Evolutionary conservation across 129 eudicot species (phyloP).

Genomic region (Pulicaria dysenterica): DNA sequence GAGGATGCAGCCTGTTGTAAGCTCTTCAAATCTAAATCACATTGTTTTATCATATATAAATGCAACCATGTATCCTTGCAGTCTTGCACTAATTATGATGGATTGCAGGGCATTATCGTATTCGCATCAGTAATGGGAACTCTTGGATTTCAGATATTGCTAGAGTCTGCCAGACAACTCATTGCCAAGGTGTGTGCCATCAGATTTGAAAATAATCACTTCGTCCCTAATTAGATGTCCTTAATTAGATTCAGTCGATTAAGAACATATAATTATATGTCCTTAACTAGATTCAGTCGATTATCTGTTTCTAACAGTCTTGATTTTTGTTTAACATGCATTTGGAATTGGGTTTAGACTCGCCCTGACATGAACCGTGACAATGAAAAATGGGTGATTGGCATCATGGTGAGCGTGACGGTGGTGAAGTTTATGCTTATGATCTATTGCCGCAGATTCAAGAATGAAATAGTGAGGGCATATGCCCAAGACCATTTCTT

Average conservation of each 20-base stretch:
- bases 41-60: background rate
- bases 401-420: constrained; percentile 77
- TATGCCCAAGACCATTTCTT: constrained; percentile 93
- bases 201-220: too few species aligned
- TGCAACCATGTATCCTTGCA: background rate
- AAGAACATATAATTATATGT: too few species aligned
- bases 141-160: constrained; percentile 81
- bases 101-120: constrained; percentile 79
- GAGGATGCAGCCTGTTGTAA: constrained; percentile 95
- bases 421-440: constrained; percentile 70
- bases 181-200: constrained; percentile 50
- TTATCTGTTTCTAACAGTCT: background rate
- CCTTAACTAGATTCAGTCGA: too few species aligned
- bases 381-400: constrained; percentile 78
- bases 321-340: background rate
- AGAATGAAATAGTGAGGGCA: constrained; percentile 82
- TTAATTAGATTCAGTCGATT: too few species aligned
- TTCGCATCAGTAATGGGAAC: constrained; percentile 98
- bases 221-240: too few species aligned
- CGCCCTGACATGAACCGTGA: constrained; percentile 49
- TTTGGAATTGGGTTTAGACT: constrained; percentile 36
- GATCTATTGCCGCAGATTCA: constrained; percentile 73
- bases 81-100: constrained; percentile 10
- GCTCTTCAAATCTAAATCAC: constrained; percentile 23
- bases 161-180: constrained; percentile 73